Conservation (phyloP, 1,139 yeast genomes). For the Yamadazyma diddensiae region DNA sequence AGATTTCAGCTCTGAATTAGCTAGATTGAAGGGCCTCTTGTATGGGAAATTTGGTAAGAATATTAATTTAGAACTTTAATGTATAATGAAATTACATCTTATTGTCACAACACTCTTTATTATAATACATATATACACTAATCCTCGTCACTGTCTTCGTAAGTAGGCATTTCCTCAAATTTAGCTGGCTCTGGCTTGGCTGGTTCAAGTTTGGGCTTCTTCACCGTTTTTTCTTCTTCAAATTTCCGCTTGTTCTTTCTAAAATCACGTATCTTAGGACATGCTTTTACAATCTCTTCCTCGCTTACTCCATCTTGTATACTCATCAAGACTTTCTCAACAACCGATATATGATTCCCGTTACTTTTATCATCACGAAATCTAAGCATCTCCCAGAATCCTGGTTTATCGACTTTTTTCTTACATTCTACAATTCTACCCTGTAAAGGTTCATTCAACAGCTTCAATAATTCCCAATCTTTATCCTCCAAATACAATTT, state of each 20-base stretch:
- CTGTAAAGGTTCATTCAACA: conserved; percentile 73
- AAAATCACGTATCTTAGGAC: conserved; percentile 22
- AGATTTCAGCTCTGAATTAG: conserved; percentile 52
- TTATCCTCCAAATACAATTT: conserved; percentile 60
- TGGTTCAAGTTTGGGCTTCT: background rate
- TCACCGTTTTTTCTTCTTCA: conserved; percentile 2
- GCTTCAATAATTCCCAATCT: conserved; percentile 81
- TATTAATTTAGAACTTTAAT: conserved; percentile 20
- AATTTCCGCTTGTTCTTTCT: conserved; percentile 9
- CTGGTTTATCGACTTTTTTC: conserved; percentile 47
- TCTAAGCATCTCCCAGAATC: conserved; percentile 79
- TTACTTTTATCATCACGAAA: conserved; percentile 90
- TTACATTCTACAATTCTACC: conserved; percentile 89
- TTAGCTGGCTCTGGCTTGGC: conserved; percentile 1
- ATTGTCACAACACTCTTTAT: background rate
- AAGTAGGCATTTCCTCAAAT: conserved; percentile 37
- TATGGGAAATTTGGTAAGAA: conserved; percentile 89
- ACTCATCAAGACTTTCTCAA: conserved; percentile 75
- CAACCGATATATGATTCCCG: conserved; percentile 82
- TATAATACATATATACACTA: conserved; percentile 10
- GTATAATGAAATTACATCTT: background rate
- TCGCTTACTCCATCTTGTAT: conserved; percentile 83
- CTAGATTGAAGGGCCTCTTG: conserved; percentile 62
- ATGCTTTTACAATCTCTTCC: conserved; percentile 60
- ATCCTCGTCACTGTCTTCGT: conserved; percentile 43